These are phyloP conservation scores for Botrytis medusae DNA, from an alignment of 2,329 filamentous ascomycete genomes.

Conservation along the genomic window DNA sequence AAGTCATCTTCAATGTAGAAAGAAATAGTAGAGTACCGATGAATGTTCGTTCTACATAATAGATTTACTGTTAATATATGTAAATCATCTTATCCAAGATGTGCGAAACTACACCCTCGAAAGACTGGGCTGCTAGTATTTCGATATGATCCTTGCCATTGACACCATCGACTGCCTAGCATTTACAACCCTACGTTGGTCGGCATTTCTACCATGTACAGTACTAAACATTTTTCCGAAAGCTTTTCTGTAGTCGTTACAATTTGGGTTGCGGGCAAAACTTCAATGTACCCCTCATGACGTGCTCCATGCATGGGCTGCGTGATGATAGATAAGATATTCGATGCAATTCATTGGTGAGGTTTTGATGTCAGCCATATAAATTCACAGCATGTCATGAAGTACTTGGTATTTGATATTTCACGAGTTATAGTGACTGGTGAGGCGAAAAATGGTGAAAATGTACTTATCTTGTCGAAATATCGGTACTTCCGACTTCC, in stretches of 20 bases:
- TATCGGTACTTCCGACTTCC: not conserved
- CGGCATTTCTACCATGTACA: not conserved
- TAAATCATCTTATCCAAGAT: not conserved
- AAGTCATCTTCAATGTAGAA: slow-evolving; percentile 15
- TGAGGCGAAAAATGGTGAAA: not conserved
- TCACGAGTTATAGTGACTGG: not conserved
- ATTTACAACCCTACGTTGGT: not conserved
- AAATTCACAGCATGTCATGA: not conserved
- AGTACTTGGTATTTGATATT: not conserved
- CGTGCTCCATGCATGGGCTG: slow-evolving; percentile 19
- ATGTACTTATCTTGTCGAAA: not conserved
- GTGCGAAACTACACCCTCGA: not conserved
- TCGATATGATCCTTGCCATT: slow-evolving; percentile 23
- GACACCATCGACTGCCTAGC: slow-evolving; percentile 21
- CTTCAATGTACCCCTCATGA: slow-evolving; percentile 20
- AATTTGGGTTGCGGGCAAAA: not conserved
- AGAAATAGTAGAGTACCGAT: not conserved
- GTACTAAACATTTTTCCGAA: not conserved
- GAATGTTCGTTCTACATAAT: not conserved
- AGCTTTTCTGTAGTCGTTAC: no score
- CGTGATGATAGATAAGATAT: slow-evolving; percentile 23
- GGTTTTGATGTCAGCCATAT: not conserved
- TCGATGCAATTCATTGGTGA: slow-evolving; percentile 4
- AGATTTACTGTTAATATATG: not conserved
- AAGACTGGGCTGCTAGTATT: not conserved